phyloP scores from a whole-genome alignment of 139 green algal genomes.

The Chlorella sp. region DNA sequence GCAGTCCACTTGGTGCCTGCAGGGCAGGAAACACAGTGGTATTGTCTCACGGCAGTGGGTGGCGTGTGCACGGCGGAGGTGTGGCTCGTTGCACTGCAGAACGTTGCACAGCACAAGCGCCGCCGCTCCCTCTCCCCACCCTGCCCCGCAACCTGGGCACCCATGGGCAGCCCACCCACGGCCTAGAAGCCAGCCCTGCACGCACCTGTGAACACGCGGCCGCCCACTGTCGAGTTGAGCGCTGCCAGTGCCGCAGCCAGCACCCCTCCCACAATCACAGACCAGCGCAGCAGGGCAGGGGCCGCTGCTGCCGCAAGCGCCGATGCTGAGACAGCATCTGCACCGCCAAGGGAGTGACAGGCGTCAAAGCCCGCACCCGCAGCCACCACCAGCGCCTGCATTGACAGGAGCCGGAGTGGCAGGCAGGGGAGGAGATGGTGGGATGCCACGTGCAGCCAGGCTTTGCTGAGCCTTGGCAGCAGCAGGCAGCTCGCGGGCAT shows the following conservation, averaged over 20 bases:
- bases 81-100: too few relatives aligned
- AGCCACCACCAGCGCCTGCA: not conserved
- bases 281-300: not conserved
- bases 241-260: not conserved
- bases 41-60: too few relatives aligned
- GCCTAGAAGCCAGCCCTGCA: not conserved
- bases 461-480: too few relatives aligned
- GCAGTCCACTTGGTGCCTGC: slow-evolving; percentile 17
- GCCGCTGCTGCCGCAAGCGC: not conserved
- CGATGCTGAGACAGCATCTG: not conserved
- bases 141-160: too few relatives aligned
- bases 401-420: too few relatives aligned
- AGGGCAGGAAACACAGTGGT: not conserved
- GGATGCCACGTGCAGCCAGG: too few relatives aligned
- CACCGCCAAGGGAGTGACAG: not conserved
- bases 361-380: not conserved
- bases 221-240: not conserved
- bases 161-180: not conserved
- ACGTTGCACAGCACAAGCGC: not conserved
- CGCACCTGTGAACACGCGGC: slow-evolving; percentile 19
- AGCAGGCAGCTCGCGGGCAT: too few relatives aligned
- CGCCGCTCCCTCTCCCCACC: not conserved
- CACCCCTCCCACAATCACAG: not conserved
- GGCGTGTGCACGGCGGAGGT: too few relatives aligned
- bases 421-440: too few relatives aligned